A percentile compares a stretch with the other conserved stretches of the same genome.
Evolutionary conservation across 345 rosid species (phyloP).

Genomic region (Populus alba): DNA sequence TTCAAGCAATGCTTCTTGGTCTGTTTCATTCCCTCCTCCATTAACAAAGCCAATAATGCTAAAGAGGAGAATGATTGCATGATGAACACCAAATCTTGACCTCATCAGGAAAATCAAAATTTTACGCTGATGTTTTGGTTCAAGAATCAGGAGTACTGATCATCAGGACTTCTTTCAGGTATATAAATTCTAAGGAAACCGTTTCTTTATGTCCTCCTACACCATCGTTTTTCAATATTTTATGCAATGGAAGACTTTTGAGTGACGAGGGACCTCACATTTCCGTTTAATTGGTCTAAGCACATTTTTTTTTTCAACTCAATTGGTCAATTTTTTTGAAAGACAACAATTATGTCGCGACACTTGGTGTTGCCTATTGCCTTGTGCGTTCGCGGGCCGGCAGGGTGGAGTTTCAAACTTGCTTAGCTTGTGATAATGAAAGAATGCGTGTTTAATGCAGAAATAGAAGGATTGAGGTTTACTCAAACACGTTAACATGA

Average conservation of each 20-base stretch:
- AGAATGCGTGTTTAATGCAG: too few species aligned
- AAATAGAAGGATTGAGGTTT: not conserved
- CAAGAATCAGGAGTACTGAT: not conserved
- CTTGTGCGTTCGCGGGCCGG: not conserved
- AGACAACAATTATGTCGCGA: not conserved
- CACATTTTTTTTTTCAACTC: not conserved
- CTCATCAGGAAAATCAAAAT: not conserved
- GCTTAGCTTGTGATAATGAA: too few species aligned
- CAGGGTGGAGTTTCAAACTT: not conserved
- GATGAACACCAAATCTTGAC: not conserved
- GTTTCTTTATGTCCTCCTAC: too few species aligned
- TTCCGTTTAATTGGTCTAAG: not conserved
- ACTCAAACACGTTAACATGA: not conserved
- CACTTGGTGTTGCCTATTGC: not conserved
- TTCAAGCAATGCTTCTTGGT: conserved; percentile 4
- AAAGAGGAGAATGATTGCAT: not conserved
- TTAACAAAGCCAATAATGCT: not conserved
- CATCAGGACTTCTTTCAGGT: too few species aligned
- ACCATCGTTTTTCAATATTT: too few species aligned
- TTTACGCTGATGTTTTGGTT: not conserved
- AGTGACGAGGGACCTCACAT: not conserved
- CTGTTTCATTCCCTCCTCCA: conserved; percentile 7
- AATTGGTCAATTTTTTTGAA: not conserved
- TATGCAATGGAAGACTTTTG: not conserved
- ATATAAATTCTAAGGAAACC: too few species aligned